Evolutionary conservation across 257 asterid genomes (phyloP).

Genomic region (Solanum neorickii): DNA sequence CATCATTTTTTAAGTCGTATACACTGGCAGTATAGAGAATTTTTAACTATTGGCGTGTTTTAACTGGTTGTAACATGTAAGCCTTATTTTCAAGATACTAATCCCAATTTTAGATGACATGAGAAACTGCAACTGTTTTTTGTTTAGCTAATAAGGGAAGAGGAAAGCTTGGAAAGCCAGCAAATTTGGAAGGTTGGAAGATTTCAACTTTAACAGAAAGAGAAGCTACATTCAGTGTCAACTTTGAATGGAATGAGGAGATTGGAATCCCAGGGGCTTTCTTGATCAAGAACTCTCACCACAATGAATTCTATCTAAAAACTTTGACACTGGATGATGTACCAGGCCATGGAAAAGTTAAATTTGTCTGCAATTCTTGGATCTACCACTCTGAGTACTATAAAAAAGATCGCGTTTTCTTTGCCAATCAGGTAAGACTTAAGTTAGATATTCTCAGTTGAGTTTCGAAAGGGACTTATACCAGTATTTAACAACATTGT

Average conservation of each 20-base stretch:
- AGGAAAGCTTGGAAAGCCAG: conserved; percentile 10
- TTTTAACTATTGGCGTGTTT: not conserved
- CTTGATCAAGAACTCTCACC: conserved; percentile 14
- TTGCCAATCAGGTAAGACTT: conserved; percentile 19
- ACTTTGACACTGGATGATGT: conserved; percentile 17
- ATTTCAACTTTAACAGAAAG: not conserved
- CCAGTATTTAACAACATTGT: not conserved
- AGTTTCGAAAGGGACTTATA: not conserved
- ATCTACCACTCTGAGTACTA: conserved; percentile 16
- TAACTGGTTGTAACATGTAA: not conserved
- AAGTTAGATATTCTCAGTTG: not conserved
- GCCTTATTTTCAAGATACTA: not conserved
- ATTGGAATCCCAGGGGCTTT: conserved; percentile 30
- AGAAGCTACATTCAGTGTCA: conserved; percentile 6
- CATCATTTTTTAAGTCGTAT: not conserved
- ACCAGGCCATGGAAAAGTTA: conserved; percentile 5
- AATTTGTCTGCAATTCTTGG: conserved; percentile 27
- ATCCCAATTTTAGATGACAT: not conserved
- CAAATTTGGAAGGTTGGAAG: conserved; percentile 14
- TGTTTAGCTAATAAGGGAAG: not conserved
- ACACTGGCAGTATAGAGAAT: not conserved
- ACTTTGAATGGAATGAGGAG: conserved; percentile 12
- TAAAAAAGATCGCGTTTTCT: conserved; percentile 14
- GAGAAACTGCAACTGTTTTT: not conserved
- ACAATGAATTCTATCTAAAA: conserved; percentile 23